Evolutionary conservation across 2,329 filamentous ascomycete genomes (phyloP).

Genomic region (Myotisia sp.): DNA sequence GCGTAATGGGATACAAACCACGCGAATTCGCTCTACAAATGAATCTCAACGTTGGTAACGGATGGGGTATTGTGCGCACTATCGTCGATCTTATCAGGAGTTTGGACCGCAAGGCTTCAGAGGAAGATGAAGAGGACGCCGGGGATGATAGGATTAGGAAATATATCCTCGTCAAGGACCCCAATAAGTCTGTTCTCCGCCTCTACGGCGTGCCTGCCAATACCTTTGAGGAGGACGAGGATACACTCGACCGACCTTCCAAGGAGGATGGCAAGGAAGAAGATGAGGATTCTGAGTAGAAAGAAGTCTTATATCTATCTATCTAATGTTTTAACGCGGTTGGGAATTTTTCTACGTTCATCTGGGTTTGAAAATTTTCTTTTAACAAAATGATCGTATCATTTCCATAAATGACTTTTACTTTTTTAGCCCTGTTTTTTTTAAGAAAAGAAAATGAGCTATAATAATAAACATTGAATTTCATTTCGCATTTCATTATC

Average conservation of each 20-base stretch:
- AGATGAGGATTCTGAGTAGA: conserved; percentile 41
- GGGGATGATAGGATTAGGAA: conserved; percentile 31
- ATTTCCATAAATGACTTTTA: too few species aligned
- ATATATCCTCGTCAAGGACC: conserved; percentile 58
- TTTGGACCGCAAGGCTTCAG: conserved; percentile 22
- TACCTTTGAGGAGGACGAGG: conserved; percentile 82
- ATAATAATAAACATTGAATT: too few species aligned
- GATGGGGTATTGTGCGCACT: conserved; percentile 96
- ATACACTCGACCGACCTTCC: conserved; percentile 41
- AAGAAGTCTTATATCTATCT: too few species aligned
- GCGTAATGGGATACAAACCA: conserved; percentile 94
- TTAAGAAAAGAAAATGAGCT: too few species aligned
- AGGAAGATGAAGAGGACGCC: conserved; percentile 26
- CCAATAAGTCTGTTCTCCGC: conserved; percentile 89
- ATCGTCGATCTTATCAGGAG: conserved; percentile 66
- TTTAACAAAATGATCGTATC: too few species aligned
- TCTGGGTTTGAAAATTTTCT: too few species aligned
- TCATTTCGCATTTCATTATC: too few species aligned
- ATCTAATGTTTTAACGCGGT: conserved; percentile 10
- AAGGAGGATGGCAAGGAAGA: conserved; percentile 42
- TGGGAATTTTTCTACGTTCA: too few species aligned
- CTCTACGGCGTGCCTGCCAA: conserved; percentile 79
- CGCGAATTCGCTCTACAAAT: conserved; percentile 94
- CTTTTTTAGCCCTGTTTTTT: too few species aligned
- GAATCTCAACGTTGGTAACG: conserved; percentile 93